Base-by-base conservation (phyloP, 495 filamentous ascomycete species). In the Bombardia bombarda region DNA sequence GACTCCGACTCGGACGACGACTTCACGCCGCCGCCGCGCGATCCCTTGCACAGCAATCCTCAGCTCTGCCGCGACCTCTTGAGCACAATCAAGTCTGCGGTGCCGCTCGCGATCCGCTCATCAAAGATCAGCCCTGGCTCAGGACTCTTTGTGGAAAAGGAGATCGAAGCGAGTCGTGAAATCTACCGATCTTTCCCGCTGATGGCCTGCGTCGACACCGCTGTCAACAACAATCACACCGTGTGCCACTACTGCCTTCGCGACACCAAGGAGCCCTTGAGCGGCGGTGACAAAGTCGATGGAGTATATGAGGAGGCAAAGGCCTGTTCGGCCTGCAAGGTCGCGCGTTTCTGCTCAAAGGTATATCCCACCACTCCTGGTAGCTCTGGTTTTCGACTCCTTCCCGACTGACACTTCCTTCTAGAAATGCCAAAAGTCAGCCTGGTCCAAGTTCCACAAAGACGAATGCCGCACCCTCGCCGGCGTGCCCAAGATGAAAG, bases 321-420 rank as follows among this genome's bases (percentile, higher is more conserved):
- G 4, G 5, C 65, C 21, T 88, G 84, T 58, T 67, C 67, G 0
- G 76, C 74, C 0, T 88, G 84, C 60, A 72, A 66, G 37, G 61
- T 72, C 10, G 73, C 79, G 0, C 74, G 69, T 43, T 88, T 84
- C 57, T 88, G 84, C 56, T 70, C 73, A 36, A 78, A 77, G n/a
- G n/a, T n/a, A n/a, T n/a, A n/a, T n/a, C n/a, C n/a, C n/a, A n/a
- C n/a, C n/a, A n/a, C n/a, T n/a, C n/a, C n/a, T n/a, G n/a, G n/a
- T n/a, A n/a, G n/a, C n/a, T n/a, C n/a, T n/a, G n/a, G n/a, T n/a
- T n/a, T n/a, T n/a, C n/a, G n/a, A n/a, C n/a, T n/a, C n/a, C n/a
- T n/a, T n/a, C n/a, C n/a, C n/a, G n/a, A n/a, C n/a, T n/a, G n/a
- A n/a, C n/a, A n/a, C n/a, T n/a, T n/a, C n/a, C n/a, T n/a, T n/a